phyloP scores from a whole-genome alignment of 2,329 filamentous ascomycete species.

The Phialophora expanda region DNA sequence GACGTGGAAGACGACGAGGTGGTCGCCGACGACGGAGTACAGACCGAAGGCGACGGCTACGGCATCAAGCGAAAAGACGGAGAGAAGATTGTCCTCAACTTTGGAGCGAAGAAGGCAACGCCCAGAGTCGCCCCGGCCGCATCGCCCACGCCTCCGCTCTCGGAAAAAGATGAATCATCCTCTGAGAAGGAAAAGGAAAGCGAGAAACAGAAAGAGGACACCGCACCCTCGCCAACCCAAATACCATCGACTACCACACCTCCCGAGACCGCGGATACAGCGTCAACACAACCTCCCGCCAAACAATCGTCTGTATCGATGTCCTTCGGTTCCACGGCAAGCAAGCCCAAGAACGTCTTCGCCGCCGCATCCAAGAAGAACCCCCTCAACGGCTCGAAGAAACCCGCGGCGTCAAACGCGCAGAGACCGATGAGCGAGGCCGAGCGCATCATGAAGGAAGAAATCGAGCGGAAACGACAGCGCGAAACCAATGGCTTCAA shows the following conservation, averaged over 20 bases:
- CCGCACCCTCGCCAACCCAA: slow-evolving; percentile 1
- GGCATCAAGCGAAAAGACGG: slow-evolving; percentile 65
- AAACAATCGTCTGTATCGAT: slow-evolving; percentile 59
- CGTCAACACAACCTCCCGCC: slow-evolving; percentile 14
- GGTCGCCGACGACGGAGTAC: slow-evolving; percentile 36
- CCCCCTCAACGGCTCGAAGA: slow-evolving; percentile 67
- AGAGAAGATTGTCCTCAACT: slow-evolving; percentile 76
- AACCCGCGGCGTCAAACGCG: slow-evolving; percentile 63
- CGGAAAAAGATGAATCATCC: slow-evolving; percentile 28
- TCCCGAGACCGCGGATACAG: neutral
- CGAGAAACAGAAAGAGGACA: neutral
- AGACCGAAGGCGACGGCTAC: slow-evolving; percentile 49
- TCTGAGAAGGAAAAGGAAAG: slow-evolving; percentile 38
- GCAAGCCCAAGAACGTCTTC: slow-evolving; percentile 79
- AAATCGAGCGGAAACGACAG: slow-evolving; percentile 72
- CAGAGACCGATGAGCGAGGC: slow-evolving; percentile 84
- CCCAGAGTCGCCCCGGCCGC: slow-evolving; percentile 33
- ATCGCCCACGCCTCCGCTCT: slow-evolving; percentile 39
- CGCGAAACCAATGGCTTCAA: slow-evolving; percentile 30
- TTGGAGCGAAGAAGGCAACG: slow-evolving; percentile 54
- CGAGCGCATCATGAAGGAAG: slow-evolving; percentile 86
- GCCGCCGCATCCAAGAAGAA: slow-evolving; percentile 68
- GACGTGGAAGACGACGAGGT: slow-evolving; percentile 47
- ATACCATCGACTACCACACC: slow-evolving; percentile 41
- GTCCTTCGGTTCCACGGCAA: slow-evolving; percentile 61